These are phyloP conservation scores for Collybia mongolica DNA, from an alignment of 768 basidiomycete species.

Conservation along the genomic window DNA sequence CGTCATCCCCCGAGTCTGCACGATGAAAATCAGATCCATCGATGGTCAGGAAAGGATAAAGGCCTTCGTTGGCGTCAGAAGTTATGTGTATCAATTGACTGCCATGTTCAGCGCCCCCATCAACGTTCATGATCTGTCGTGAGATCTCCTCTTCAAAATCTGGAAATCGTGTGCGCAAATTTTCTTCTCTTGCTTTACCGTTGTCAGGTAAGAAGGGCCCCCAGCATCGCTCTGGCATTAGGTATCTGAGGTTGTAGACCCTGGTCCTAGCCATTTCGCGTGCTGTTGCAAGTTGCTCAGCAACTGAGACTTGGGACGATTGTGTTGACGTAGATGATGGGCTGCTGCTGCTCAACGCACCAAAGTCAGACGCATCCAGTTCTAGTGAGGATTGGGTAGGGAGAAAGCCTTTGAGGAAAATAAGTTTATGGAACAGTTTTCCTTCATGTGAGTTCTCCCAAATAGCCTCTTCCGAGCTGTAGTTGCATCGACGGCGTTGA, in stretches of 20 bases:
- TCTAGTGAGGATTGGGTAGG: constrained; percentile 8
- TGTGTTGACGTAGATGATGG: no score
- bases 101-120: background rate
- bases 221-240: constrained; percentile 27
- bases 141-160: constrained; percentile 13
- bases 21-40: constrained; percentile 1
- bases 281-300: constrained; percentile 14
- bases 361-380: background rate
- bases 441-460: constrained; percentile 28
- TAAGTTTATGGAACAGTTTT: constrained; percentile 38
- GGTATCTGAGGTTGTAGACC: constrained; percentile 35
- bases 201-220: constrained; percentile 31
- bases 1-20: constrained; percentile 16
- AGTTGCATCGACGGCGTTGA: constrained; percentile 9
- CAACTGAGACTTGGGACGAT: no score
- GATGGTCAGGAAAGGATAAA: background rate
- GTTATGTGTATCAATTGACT: background rate
- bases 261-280: constrained; percentile 30
- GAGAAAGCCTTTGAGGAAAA: constrained; percentile 44
- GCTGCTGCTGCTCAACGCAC: background rate
- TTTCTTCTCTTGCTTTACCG: background rate
- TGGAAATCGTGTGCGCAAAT: constrained; percentile 3
- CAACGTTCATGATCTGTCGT: constrained; percentile 10
- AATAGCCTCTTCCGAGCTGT: constrained; percentile 14
- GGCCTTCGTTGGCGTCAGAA: background rate